Evolutionary conservation across 1,284 basidiomycete species (phyloP).

Genomic region (Polyporus tsugae): DNA sequence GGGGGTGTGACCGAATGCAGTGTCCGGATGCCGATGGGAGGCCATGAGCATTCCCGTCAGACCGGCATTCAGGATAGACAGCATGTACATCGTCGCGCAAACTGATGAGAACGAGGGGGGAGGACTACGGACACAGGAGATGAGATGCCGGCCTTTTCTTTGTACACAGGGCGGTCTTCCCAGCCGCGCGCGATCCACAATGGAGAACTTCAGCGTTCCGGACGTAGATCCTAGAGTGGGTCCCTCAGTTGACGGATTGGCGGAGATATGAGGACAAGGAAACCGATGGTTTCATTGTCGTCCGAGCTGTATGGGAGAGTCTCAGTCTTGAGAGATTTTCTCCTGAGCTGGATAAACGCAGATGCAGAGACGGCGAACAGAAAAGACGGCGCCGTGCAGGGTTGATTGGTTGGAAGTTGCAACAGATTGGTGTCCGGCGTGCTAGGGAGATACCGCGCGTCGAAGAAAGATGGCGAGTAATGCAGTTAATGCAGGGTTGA

Average conservation of each 20-base stretch:
- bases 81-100: neutral
- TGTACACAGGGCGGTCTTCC: conserved; percentile 1
- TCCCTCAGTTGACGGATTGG: conserved; percentile 9
- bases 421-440: conserved; percentile 12
- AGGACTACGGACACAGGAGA: neutral
- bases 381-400: neutral
- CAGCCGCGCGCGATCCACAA: neutral
- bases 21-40: no score
- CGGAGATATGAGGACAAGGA: neutral
- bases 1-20: neutral
- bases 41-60: neutral
- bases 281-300: neutral
- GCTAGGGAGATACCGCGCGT: conserved; percentile 1
- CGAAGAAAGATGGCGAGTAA: neutral
- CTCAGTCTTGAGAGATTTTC: neutral
- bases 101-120: neutral
- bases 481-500: conserved; percentile 2
- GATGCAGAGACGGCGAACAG: neutral
- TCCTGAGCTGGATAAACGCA: neutral
- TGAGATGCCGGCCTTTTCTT: conserved; percentile 5
- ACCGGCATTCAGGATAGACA: conserved; percentile 4
- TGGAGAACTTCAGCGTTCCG: neutral
- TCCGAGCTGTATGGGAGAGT: neutral
- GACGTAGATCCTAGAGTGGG: conserved; percentile 14
- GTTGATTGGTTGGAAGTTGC: neutral